These are phyloP conservation scores for Parathielavia appendiculata DNA, from an alignment of 495 filamentous ascomycete species.

Conservation along the genomic window DNA sequence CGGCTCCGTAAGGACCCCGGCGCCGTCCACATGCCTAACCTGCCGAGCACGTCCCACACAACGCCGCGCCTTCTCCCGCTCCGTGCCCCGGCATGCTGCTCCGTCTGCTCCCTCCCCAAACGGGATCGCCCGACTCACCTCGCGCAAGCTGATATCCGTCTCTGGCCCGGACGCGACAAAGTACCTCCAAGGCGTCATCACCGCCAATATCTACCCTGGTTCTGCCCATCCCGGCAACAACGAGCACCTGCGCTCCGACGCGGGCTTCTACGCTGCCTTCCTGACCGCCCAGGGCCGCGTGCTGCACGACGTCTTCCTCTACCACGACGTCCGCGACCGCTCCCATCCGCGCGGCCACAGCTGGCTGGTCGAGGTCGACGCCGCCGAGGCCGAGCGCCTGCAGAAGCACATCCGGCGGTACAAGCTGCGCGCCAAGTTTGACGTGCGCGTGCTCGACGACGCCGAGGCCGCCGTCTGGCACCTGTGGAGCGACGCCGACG, in stretches of 20 bases:
- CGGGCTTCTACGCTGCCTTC: constrained; percentile 72
- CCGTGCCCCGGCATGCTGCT: constrained; percentile 12
- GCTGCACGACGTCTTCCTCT: constrained; percentile 85
- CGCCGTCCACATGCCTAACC: background rate
- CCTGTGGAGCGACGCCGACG: constrained; percentile 47
- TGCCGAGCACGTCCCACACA: constrained; percentile 10
- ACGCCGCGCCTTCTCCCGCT: constrained; percentile 10
- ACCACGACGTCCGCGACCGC: constrained; percentile 48
- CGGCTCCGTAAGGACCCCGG: background rate
- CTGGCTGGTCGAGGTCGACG: constrained; percentile 82
- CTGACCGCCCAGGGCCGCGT: constrained; percentile 79
- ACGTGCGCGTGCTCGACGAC: constrained; percentile 56
- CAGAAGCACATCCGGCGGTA: constrained; percentile 70
- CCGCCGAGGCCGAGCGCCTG: constrained; percentile 53
- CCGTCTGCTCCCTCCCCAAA: constrained; percentile 36
- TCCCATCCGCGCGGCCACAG: constrained; percentile 41
- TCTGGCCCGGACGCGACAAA: constrained; percentile 71
- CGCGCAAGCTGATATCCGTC: constrained; percentile 72
- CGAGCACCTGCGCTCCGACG: constrained; percentile 16
- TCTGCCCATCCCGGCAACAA: constrained; percentile 26
- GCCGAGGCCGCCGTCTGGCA: constrained; percentile 63
- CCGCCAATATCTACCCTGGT: constrained; percentile 55
- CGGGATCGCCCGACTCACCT: constrained; percentile 53
- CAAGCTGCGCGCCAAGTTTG: constrained; percentile 75
- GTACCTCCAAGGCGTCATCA: constrained; percentile 84